Evolutionary conservation across 371 early-diverging fungal genomes (phyloP).

Genomic region (Fennellomyces sp.): DNA sequence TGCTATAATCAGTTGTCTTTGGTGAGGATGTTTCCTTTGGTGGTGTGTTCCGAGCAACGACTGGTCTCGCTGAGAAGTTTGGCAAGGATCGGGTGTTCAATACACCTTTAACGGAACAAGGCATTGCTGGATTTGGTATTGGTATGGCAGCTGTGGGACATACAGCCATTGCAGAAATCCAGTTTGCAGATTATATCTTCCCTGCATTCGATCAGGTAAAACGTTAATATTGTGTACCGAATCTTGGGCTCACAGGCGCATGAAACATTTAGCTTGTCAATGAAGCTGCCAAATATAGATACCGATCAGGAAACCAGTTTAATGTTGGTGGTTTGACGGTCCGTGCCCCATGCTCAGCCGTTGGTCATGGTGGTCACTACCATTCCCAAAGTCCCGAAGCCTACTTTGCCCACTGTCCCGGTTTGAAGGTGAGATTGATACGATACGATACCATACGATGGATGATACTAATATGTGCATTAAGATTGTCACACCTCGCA

Average conservation of each 20-base stretch:
- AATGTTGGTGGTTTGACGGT: conserved; percentile 92
- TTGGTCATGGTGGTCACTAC: conserved; percentile 97
- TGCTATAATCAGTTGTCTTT: conserved; percentile 73
- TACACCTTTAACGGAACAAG: conserved; percentile 96
- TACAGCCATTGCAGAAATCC: conserved; percentile 98
- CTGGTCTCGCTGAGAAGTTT: conserved; percentile 90
- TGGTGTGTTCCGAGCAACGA: conserved; percentile 96
- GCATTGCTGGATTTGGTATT: conserved; percentile 97
- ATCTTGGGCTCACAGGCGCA: too few species aligned
- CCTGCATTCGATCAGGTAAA: conserved; percentile 98
- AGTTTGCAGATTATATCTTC: conserved; percentile 98
- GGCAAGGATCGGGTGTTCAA: conserved; percentile 95
- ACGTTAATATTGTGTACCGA: too few species aligned
- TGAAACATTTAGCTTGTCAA: conserved; percentile 92
- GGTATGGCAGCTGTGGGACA: conserved; percentile 97
- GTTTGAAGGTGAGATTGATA: conserved; percentile 69
- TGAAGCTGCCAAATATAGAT: conserved; percentile 97
- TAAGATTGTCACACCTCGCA: conserved; percentile 88
- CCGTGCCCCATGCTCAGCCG: conserved; percentile 93
- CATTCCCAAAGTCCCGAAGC: conserved; percentile 97
- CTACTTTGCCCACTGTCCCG: conserved; percentile 95
- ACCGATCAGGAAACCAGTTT: conserved; percentile 93
- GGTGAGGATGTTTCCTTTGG: conserved; percentile 99
- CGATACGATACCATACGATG: neutral
- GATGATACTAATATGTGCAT: conserved; percentile 6